These are phyloP conservation scores for Dictyostelium brefeldianum DNA, from an alignment of 78 protist genomes.

Conservation along the genomic window DNA sequence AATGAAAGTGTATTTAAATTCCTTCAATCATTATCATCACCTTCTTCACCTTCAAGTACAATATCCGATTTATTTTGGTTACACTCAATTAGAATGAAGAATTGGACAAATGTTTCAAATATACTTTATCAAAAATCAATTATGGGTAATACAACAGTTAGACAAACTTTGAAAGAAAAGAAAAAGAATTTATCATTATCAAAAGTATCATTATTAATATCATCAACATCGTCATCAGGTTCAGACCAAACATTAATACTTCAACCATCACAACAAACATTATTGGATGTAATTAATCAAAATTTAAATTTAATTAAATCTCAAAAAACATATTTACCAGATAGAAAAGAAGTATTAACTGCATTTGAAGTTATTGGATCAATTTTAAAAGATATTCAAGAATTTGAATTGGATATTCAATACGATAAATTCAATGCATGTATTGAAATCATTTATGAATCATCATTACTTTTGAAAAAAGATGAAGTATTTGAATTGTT, in stretches of 20 bases:
- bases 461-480: constrained; percentile 20
- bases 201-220: constrained; percentile 19
- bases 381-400: background rate
- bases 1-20: constrained; percentile 5
- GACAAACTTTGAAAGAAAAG: constrained; percentile 5
- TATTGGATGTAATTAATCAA: constrained; percentile 21
- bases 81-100: constrained; percentile 13
- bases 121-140: background rate
- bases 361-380: background rate
- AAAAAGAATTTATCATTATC: constrained; percentile 15
- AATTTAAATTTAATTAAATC: constrained; percentile 15
- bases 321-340: constrained; percentile 45
- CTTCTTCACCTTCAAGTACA: background rate
- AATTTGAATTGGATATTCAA: background rate
- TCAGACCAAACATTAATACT: background rate
- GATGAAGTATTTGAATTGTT: background rate
- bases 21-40: background rate
- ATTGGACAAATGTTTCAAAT: background rate
- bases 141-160: background rate
- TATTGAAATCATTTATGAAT: constrained; percentile 24
- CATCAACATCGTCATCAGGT: background rate
- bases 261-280: constrained; percentile 12
- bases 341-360: background rate
- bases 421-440: background rate
- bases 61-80: constrained; percentile 30